Evolutionary conservation across 2,329 filamentous ascomycete genomes (phyloP).

Genomic region (Hypoxylon sp.): DNA sequence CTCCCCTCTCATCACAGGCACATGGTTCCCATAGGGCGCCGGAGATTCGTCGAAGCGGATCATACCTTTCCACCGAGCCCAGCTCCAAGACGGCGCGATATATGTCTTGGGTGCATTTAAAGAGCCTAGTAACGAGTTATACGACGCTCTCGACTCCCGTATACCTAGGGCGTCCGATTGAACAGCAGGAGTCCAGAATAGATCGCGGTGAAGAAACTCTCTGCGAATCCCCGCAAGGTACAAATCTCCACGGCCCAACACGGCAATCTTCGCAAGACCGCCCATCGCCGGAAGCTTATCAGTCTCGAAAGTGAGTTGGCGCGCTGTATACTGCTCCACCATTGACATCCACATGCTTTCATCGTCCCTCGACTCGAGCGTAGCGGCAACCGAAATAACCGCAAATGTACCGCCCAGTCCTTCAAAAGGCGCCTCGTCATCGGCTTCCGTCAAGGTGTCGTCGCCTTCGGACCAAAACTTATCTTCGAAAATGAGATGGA

Average conservation of each 20-base stretch:
- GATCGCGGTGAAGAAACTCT: constrained; percentile 6
- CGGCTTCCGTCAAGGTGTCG: constrained; percentile 7
- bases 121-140: background rate
- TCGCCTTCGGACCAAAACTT: constrained; percentile 19
- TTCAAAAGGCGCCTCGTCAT: background rate
- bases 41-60: constrained; percentile 11
- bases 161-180: background rate
- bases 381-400: constrained; percentile 4
- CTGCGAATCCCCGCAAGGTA: constrained; percentile 10
- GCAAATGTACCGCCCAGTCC: constrained; percentile 15
- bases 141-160: background rate
- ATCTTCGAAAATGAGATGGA: constrained; percentile 11
- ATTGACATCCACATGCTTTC: constrained; percentile 12
- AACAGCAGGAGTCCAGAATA: constrained; percentile 17
- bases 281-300: constrained; percentile 20
- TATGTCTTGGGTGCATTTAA: background rate
- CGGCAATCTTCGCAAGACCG: constrained; percentile 5
- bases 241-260: background rate
- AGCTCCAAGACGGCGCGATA: constrained; percentile 24
- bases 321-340: constrained; percentile 9
- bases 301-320: constrained; percentile 10
- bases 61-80: constrained; percentile 15
- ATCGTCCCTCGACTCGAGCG: background rate
- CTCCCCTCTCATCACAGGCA: background rate
- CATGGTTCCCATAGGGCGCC: background rate